Base-by-base conservation (phyloP, 495 filamentous ascomycete species). In the Neurospora discreta region DNA sequence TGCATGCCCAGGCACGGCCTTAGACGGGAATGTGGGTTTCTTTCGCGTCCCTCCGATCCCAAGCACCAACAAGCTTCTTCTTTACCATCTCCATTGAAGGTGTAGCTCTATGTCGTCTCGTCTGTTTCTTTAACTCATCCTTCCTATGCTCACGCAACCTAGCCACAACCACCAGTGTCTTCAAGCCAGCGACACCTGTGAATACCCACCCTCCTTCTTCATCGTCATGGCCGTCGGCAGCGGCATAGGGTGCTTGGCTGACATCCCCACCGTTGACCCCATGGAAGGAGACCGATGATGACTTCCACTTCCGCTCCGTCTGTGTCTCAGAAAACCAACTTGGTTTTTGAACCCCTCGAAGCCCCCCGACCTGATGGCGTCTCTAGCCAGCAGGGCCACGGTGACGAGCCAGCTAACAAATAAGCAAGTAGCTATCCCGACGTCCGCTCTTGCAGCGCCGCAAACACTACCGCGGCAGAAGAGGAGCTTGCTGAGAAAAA, bases 401-500 rank as follows among this genome's bases (percentile, higher is more conserved):
- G 81, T 81, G 52, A 69, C 79, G 46, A 74, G 74, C 86, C 86
- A 88, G n/a, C 82, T 70, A 30, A 80, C 68, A 72, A 81, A 84
- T 58, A 78, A 74, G 67, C 83, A 77, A n/a, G 82, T 81, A 4
- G 81, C 78, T 69, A 87, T 84, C 58, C 82, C 85, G 16, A 82
- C 79, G 72, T 82, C 80, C 30, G 85, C 85, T 44, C 81, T 82
- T 8, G 84, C 85, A 8, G 82, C 80, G 20, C 76, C 77, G 79
- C 86, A 88, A 7, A 86, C 84, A 60, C 75, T 78, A 43, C 85
- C 85, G 26, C 82, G 80, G 80, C 86, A 88, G 80, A 85, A 86
- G 75, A 83, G 79, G 38, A 87, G 80, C 44, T 85, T 78, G 69
- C 83, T 83, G 67, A 95, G 80, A 79, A 89, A 90, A 6, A 88